Conservation (phyloP, 352 stramenopile species). For the Sclerospora graminicola region DNA sequence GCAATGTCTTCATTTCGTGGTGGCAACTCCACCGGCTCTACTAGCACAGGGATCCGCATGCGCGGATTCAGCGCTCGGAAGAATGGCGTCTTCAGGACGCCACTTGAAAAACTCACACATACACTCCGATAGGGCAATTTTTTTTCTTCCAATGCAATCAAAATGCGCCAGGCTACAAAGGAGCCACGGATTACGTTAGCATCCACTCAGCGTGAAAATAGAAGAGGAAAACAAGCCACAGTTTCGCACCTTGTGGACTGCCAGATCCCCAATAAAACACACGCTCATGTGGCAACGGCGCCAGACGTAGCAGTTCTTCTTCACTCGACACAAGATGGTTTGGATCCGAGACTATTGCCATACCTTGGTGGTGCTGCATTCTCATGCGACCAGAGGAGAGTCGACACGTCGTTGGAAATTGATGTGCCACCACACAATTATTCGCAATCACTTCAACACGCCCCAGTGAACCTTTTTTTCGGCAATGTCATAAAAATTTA, state of each 20-base stretch:
- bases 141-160: conserved; percentile 78
- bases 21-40: conserved; percentile 38
- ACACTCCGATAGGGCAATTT: conserved; percentile 64
- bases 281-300: conserved; percentile 54
- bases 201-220: no score
- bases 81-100: conserved; percentile 71
- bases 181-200: not conserved
- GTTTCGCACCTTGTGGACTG: conserved; percentile 53
- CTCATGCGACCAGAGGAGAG: no score
- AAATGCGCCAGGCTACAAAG: conserved; percentile 58
- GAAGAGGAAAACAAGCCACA: not conserved
- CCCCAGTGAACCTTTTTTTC: no score
- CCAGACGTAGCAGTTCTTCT: conserved; percentile 42
- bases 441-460: no score
- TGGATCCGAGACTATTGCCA: conserved; percentile 3
- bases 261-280: conserved; percentile 80
- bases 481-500: no score
- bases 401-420: no score
- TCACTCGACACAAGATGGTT: conserved; percentile 31
- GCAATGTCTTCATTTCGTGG: not conserved
- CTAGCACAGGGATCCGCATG: conserved; percentile 73
- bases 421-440: no score
- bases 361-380: not conserved
- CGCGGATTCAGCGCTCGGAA: conserved; percentile 69
- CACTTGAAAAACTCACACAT: conserved; percentile 76